Percentiles rank a stretch among this genome's conserved stretches.
phyloP scores from a whole-genome alignment of 1,284 basidiomycete species.

The Trametes pubescens region DNA sequence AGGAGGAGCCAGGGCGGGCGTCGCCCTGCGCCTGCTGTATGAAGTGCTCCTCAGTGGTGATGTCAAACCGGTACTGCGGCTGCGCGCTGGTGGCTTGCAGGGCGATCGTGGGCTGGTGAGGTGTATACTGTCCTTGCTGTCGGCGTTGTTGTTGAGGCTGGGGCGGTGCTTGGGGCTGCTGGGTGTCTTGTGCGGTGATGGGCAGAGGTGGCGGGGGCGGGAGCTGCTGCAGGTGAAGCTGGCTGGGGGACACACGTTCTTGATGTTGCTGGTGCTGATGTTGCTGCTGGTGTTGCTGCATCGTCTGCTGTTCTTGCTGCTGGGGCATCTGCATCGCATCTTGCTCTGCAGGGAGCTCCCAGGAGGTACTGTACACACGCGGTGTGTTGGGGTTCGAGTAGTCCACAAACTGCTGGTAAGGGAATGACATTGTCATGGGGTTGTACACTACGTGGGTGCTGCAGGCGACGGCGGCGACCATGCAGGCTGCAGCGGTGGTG shows the following conservation, averaged over 20 bases:
- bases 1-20: constrained; percentile 25
- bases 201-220: constrained; percentile 20
- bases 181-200: constrained; percentile 15
- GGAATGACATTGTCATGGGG: constrained; percentile 36
- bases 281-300: constrained; percentile 22
- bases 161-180: background rate
- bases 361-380: constrained; percentile 32
- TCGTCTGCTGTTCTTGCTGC: constrained; percentile 23
- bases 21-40: constrained; percentile 25
- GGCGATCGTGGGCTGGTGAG: constrained; percentile 34
- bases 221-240: constrained; percentile 28
- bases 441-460: constrained; percentile 17
- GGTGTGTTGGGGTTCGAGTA: constrained; percentile 37
- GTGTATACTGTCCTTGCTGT: constrained; percentile 27
- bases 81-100: constrained; percentile 30
- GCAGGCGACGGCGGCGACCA: constrained; percentile 11
- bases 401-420: constrained; percentile 35
- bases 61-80: constrained; percentile 43
- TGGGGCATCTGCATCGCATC: constrained; percentile 29
- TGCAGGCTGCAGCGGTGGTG: constrained; percentile 25
- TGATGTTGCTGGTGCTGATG: constrained; percentile 28
- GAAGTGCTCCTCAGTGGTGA: constrained; percentile 40
- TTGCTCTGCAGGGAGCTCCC: constrained; percentile 36
- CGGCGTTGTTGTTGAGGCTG: constrained; percentile 23
- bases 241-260: constrained; percentile 24